A percentile compares a stretch with the other conserved stretches of the same genome.
Evolutionary conservation across 805 yeast genomes (phyloP).

Genomic region (Saturnispora diversa): DNA sequence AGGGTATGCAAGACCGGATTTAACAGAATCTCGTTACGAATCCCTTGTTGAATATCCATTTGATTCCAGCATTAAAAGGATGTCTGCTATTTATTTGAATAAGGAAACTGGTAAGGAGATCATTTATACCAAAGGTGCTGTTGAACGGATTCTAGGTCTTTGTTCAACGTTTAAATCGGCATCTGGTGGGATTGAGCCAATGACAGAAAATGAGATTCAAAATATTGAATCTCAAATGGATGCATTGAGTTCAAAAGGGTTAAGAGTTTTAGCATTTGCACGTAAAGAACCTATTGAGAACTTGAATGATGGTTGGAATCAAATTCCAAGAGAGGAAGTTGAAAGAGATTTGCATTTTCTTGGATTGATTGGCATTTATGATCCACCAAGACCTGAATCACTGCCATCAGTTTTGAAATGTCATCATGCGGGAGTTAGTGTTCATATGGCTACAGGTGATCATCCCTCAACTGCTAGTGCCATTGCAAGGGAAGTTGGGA

Average conservation of each 20-base stretch:
- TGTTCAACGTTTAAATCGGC: constrained; percentile 48
- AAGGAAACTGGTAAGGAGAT: constrained; percentile 22
- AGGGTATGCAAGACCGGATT: constrained; percentile 37
- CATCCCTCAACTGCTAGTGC: constrained; percentile 73
- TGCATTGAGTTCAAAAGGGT: constrained; percentile 53
- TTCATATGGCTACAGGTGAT: constrained; percentile 78
- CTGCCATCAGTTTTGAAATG: constrained; percentile 56
- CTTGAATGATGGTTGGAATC: constrained; percentile 25
- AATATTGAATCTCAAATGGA: constrained; percentile 49
- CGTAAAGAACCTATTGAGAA: constrained; percentile 28
- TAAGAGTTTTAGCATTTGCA: constrained; percentile 70
- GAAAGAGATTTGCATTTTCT: constrained; percentile 49
- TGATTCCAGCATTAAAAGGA: constrained; percentile 65
- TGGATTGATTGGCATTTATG: constrained; percentile 72
- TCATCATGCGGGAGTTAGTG: constrained; percentile 69
- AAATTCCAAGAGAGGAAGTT: constrained; percentile 35
- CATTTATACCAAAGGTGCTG: constrained; percentile 64
- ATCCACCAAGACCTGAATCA: constrained; percentile 70
- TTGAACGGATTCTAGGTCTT: constrained; percentile 53
- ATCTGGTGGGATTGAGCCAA: constrained; percentile 24
- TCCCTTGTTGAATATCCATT: constrained; percentile 64
- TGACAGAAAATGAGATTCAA: constrained; percentile 35
- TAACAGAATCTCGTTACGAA: constrained; percentile 35
- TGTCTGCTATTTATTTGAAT: constrained; percentile 52
- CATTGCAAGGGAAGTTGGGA: constrained; percentile 76